A percentile compares a stretch with the other conserved stretches of the same genome.
These are phyloP conservation scores for Tillandsia leiboldiana DNA, from an alignment of 176 grass and related monocot genomes.

Conservation along the genomic window DNA sequence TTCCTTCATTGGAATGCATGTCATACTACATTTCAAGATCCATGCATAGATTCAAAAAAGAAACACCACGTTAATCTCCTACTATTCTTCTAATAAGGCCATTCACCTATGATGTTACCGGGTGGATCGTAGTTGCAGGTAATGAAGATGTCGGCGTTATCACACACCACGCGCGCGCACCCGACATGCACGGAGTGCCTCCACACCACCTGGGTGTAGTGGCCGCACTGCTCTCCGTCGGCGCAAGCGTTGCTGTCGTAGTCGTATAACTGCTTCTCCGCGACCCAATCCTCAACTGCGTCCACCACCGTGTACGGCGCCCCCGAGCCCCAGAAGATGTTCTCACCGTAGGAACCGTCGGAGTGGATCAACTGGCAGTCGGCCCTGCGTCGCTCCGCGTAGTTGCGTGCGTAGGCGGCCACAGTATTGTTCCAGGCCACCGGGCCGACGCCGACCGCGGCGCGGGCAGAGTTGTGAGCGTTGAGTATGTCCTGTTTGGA, in stretches of 20 bases:
- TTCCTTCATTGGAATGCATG: no score
- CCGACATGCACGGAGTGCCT: background rate
- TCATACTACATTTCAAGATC: no score
- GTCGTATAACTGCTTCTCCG: slow-evolving; percentile 24
- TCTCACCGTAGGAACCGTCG: slow-evolving; percentile 27
- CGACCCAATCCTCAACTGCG: slow-evolving; percentile 20
- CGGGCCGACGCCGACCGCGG: background rate
- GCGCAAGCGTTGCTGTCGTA: slow-evolving; percentile 22
- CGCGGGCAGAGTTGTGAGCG: slow-evolving; percentile 8
- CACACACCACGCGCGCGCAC: background rate
- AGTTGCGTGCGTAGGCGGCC: background rate
- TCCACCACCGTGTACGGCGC: background rate
- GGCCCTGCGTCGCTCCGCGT: background rate
- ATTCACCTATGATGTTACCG: background rate
- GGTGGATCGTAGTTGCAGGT: background rate
- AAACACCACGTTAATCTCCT: background rate
- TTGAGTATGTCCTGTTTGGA: slow-evolving; percentile 19
- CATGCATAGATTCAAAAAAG: background rate
- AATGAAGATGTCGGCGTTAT: background rate
- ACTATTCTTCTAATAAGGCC: background rate
- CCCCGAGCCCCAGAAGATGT: slow-evolving; percentile 23
- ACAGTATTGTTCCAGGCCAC: slow-evolving; percentile 12
- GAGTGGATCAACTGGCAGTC: slow-evolving; percentile 35
- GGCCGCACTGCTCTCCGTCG: slow-evolving; percentile 15
- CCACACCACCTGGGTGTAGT: slow-evolving; percentile 33